phyloP scores from a whole-genome alignment of 2,329 filamentous ascomycete genomes.

The Stagonosporopsis chrysanthemi region DNA sequence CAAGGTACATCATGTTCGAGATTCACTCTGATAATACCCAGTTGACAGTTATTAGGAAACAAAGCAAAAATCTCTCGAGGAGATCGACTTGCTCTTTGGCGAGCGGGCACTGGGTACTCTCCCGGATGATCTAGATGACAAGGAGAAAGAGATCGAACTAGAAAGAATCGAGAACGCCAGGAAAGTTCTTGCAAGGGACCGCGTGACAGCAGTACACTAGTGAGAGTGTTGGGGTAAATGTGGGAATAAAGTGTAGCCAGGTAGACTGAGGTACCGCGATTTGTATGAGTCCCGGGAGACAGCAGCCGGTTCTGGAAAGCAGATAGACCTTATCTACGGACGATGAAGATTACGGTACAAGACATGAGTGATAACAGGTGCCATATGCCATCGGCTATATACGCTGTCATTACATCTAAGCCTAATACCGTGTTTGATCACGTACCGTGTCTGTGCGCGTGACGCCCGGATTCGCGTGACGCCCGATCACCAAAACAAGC shows the following conservation, averaged over 20 bases:
- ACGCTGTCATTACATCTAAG: neutral
- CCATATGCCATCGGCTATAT: neutral
- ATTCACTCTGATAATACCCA: too few relatives aligned
- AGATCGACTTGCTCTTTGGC: slow-evolving; percentile 66
- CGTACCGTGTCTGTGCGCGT: neutral
- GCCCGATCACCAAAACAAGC: too few relatives aligned
- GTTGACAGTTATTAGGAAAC: slow-evolving; percentile 39
- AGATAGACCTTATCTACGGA: too few relatives aligned
- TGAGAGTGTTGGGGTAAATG: neutral
- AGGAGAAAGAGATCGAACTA: slow-evolving; percentile 34
- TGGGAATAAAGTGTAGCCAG: neutral
- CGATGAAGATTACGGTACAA: too few relatives aligned
- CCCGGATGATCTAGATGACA: slow-evolving; percentile 53
- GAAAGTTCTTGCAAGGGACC: slow-evolving; percentile 19
- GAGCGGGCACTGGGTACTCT: slow-evolving; percentile 58
- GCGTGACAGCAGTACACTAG: slow-evolving; percentile 15
- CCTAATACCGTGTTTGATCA: neutral
- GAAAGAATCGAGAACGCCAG: slow-evolving; percentile 32
- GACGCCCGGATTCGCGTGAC: too few relatives aligned
- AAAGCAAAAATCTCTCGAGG: slow-evolving; percentile 60
- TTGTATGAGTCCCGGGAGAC: neutral
- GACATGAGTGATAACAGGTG: too few relatives aligned
- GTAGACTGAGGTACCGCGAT: neutral
- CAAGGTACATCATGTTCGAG: too few relatives aligned
- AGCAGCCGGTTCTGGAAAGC: neutral